Conservation (phyloP, 108 stramenopile species). For the Halocafeteria seosinensis region DNA sequence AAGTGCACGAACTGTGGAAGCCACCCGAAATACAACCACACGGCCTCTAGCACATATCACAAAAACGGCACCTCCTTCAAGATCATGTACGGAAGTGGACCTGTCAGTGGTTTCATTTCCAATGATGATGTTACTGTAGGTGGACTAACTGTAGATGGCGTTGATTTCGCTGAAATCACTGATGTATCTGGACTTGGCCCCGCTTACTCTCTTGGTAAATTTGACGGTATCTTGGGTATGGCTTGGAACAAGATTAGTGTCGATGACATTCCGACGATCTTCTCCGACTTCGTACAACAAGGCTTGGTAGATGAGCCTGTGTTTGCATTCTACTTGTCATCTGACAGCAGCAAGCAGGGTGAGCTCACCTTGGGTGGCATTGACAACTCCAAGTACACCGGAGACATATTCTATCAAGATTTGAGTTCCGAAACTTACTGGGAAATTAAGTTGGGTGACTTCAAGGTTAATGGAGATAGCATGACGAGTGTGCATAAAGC, state of each 20-base stretch:
- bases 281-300: slow-evolving; percentile 72
- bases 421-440: slow-evolving; percentile 62
- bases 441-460: slow-evolving; percentile 53
- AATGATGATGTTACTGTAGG: slow-evolving; percentile 29
- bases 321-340: slow-evolving; percentile 81
- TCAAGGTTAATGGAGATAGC: slow-evolving; percentile 38
- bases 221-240: slow-evolving; percentile 62
- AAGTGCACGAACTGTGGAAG: slow-evolving; percentile 49
- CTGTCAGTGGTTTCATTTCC: slow-evolving; percentile 34
- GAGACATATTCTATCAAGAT: slow-evolving; percentile 41
- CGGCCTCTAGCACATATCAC: slow-evolving; percentile 31
- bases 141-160: slow-evolving; percentile 23
- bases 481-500: slow-evolving; percentile 28
- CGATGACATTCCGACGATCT: slow-evolving; percentile 63
- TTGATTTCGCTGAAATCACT: slow-evolving; percentile 45
- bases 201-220: slow-evolving; percentile 68
- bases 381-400: slow-evolving; percentile 35
- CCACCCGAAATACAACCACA: slow-evolving; percentile 38
- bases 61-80: slow-evolving; percentile 53
- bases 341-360: slow-evolving; percentile 28
- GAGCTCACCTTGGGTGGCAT: slow-evolving; percentile 88
- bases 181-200: slow-evolving; percentile 92
- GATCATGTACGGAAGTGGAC: slow-evolving; percentile 79
- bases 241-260: slow-evolving; percentile 73
- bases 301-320: slow-evolving; percentile 48